Evolutionary conservation across 495 filamentous ascomycete genomes (phyloP), one percentile per base, ranked within the genome.

Genomic region (Tuber aestivum): DNA sequence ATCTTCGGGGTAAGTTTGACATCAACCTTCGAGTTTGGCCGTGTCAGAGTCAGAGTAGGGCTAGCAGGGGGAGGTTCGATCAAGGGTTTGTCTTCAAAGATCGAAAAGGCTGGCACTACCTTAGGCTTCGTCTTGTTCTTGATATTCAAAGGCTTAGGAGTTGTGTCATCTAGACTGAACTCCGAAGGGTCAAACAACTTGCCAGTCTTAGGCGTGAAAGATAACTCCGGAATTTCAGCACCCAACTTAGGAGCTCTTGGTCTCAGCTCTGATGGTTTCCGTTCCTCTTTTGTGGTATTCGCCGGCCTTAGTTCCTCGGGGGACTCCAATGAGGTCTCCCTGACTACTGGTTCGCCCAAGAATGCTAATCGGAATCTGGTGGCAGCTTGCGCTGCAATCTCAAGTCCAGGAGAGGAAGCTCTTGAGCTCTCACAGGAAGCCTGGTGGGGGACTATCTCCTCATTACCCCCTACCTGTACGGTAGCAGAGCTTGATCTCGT

Each of bases 51-150:
- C 48, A 82, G 73, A 44, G 73, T 75, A 12, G 80, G 80, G 45
- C 80, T 82, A 70, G 72, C 70, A 45, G 70, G 71, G 74, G 74
- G 76, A 72, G 44, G 75, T 32, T 77, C 79, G 70, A 68, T 71
- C 61, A 72, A 70, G 45, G 77, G 71, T 42, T 74, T 81, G 76
- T 82, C 80, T 82, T 82, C 80, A 68, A 79, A 82, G 45, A 82
- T 82, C 70, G 80, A 82, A 76, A 82, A 82, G 68, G 79, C 75
- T 75, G 78, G 78, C 78, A 74, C 72, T 65, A 77, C 78, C 70
- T 79, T 79, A 56, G 76, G 74, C 71, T 71, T 79, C 68, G 76
- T 76, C 74, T 82, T 82, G 41, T 82, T 82, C 65, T 73, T 50
- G 73, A 79, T 80, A 48, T 75, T 82, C 69, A 82, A 73, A 70